phyloP scores from a whole-genome alignment of 495 filamentous ascomycete species.

The Xylaria longipes region DNA sequence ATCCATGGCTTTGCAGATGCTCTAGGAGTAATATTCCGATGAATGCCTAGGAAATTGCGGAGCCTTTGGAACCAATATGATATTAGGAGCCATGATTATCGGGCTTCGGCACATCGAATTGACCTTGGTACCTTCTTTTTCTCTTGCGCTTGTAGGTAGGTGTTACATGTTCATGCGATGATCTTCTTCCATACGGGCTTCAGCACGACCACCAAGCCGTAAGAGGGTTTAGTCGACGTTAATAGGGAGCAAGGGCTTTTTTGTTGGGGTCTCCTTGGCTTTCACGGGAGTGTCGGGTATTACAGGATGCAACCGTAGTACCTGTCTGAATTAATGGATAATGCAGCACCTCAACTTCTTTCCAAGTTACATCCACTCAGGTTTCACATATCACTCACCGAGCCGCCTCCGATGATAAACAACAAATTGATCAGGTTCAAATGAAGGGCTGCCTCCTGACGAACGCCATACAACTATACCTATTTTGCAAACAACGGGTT shows the following conservation, averaged over 20 bases:
- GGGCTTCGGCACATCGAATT: neutral
- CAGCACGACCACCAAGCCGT: neutral
- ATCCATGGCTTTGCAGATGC: slow-evolving; percentile 4
- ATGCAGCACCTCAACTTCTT: slow-evolving; percentile 8
- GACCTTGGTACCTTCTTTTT: neutral
- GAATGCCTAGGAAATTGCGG: slow-evolving; percentile 1
- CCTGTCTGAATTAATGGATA: neutral
- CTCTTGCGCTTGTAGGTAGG: neutral
- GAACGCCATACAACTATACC: neutral
- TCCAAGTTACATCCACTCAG: slow-evolving; percentile 13
- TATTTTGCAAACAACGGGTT: neutral
- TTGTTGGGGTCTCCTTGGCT: slow-evolving; percentile 15
- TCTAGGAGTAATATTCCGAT: neutral
- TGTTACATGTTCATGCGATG: slow-evolving; percentile 7
- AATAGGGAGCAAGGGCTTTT: neutral
- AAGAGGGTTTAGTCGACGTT: neutral
- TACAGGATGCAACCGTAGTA: slow-evolving; percentile 5
- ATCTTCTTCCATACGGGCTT: slow-evolving; percentile 4
- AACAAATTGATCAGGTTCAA: slow-evolving; percentile 10
- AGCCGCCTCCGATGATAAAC: slow-evolving; percentile 18
- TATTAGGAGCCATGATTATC: slow-evolving; percentile 1
- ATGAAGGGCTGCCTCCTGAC: neutral
- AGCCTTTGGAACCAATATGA: slow-evolving; percentile 2
- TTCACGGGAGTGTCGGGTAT: neutral
- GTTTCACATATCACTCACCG: slow-evolving; percentile 24